Evolutionary conservation across 2,329 filamentous ascomycete species (phyloP).

Genomic region (Colletotrichum sp.): DNA sequence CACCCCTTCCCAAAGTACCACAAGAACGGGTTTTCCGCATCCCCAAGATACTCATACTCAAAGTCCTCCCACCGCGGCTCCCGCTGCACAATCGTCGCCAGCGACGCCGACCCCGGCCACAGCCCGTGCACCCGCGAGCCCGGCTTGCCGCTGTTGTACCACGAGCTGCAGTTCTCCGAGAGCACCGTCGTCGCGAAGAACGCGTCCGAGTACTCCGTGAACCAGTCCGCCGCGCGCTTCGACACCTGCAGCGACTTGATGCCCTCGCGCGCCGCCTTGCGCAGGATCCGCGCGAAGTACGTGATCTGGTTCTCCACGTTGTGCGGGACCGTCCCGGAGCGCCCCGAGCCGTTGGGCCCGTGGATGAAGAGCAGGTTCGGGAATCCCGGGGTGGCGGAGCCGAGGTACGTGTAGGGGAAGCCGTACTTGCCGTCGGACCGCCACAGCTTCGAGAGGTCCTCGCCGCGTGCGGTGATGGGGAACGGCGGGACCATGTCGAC

Average conservation of each 20-base stretch:
- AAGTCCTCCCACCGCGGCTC: conserved; percentile 64
- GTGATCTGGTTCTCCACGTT: conserved; percentile 69
- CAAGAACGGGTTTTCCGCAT: conserved; percentile 56
- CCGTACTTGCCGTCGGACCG: conserved; percentile 58
- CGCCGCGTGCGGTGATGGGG: conserved; percentile 59
- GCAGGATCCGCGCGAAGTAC: conserved; percentile 70
- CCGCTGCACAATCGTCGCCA: conserved; percentile 62
- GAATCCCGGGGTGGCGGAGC: conserved; percentile 66
- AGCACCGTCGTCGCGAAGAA: conserved; percentile 62
- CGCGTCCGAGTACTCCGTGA: conserved; percentile 61
- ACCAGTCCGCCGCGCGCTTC: conserved; percentile 67
- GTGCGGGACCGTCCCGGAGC: conserved; percentile 71
- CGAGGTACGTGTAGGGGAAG: conserved; percentile 73
- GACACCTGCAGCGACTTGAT: conserved; percentile 67
- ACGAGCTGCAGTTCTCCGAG: conserved; percentile 69
- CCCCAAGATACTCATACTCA: conserved; percentile 51
- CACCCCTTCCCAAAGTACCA: conserved; percentile 74
- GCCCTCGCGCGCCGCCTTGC: conserved; percentile 70
- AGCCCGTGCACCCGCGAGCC: conserved; percentile 70
- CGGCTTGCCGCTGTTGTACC: conserved; percentile 72
- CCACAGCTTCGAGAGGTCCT: conserved; percentile 63
- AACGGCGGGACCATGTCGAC: conserved; percentile 65
- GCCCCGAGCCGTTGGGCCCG: conserved; percentile 64
- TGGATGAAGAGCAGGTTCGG: conserved; percentile 71
- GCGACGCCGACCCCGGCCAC: conserved; percentile 72